Evolutionary conservation across 2,329 filamentous ascomycete species (phyloP).

Genomic region (Mycogone perniciosa): DNA sequence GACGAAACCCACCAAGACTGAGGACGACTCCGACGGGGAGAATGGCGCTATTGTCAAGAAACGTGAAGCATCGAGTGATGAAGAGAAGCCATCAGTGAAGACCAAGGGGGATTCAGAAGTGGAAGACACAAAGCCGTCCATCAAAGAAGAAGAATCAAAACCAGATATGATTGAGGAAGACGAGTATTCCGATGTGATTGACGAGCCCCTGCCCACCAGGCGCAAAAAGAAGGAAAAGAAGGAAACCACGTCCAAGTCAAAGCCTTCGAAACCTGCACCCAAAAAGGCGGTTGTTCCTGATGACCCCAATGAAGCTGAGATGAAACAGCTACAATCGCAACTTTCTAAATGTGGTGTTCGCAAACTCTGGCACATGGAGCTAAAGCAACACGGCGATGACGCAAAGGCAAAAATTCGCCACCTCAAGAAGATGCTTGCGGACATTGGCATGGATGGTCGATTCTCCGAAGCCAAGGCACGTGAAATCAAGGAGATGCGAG

Average conservation of each 20-base stretch:
- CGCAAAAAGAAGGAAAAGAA: slow-evolving; percentile 45
- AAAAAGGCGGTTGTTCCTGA: slow-evolving; percentile 28
- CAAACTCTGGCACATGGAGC: slow-evolving; percentile 83
- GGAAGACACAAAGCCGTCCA: slow-evolving; percentile 11
- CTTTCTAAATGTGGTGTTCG: slow-evolving; percentile 85
- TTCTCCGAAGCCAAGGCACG: slow-evolving; percentile 79
- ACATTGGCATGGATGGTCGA: slow-evolving; percentile 81
- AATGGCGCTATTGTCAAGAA: neutral
- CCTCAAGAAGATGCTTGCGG: slow-evolving; percentile 69
- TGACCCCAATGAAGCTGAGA: slow-evolving; percentile 66
- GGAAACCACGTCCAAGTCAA: slow-evolving; percentile 20
- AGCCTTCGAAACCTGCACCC: slow-evolving; percentile 20
- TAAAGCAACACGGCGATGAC: slow-evolving; percentile 67
- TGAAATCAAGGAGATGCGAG: slow-evolving; percentile 80
- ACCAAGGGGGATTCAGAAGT: neutral
- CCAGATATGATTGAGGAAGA: slow-evolving; percentile 28
- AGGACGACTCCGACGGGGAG: neutral
- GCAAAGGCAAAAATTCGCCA: slow-evolving; percentile 74
- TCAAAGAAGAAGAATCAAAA: slow-evolving; percentile 15
- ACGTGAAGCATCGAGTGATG: slow-evolving; percentile 11
- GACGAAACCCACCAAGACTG: neutral
- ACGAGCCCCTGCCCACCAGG: slow-evolving; percentile 59
- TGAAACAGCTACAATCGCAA: slow-evolving; percentile 83
- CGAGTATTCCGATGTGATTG: slow-evolving; percentile 54
- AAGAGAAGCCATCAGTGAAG: slow-evolving; percentile 3